phyloP scores from a whole-genome alignment of 139 green algal species.

The Chlamydomonas sp. region DNA sequence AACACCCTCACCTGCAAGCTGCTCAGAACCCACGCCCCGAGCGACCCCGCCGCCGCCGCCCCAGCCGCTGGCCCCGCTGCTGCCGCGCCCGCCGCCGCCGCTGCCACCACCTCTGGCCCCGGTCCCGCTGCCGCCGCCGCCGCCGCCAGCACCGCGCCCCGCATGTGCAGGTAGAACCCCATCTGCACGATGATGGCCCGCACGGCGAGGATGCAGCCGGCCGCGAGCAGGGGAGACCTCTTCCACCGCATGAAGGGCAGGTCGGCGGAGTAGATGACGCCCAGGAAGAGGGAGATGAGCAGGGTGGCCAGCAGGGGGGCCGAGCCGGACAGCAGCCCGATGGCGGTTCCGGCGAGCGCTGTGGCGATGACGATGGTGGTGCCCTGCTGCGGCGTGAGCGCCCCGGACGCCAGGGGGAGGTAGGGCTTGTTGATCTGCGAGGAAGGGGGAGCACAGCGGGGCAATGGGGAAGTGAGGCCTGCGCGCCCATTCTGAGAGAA shows the following conservation, averaged over 20 bases:
- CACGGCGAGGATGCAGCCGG: conserved; percentile 86
- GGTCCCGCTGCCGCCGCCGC: background rate
- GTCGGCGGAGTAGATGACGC: conserved; percentile 90
- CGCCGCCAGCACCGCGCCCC: conserved; percentile 40
- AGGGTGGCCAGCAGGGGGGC: conserved; percentile 80
- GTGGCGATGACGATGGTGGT: conserved; percentile 43
- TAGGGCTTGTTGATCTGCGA: conserved; percentile 97
- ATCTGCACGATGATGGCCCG: conserved; percentile 69
- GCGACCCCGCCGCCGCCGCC: background rate
- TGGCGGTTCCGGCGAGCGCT: conserved; percentile 38
- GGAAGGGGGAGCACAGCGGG: background rate
- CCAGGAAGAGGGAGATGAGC: conserved; percentile 77
- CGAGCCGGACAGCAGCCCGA: conserved; percentile 58
- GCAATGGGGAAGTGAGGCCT: background rate
- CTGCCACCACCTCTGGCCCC: background rate
- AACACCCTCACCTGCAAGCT: too few species aligned
- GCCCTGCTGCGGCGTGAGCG: conserved; percentile 74
- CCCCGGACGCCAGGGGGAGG: conserved; percentile 91
- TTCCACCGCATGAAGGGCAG: conserved; percentile 95
- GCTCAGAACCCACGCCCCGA: too few species aligned
- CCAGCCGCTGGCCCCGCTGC: background rate
- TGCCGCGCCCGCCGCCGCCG: background rate
- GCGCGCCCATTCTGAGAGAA: too few species aligned
- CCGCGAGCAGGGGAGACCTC: conserved; percentile 78
- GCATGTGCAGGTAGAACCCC: conserved; percentile 92